Base-by-base conservation (phyloP, 768 basidiomycete genomes). In the Dictyophora rubrovolvata region DNA sequence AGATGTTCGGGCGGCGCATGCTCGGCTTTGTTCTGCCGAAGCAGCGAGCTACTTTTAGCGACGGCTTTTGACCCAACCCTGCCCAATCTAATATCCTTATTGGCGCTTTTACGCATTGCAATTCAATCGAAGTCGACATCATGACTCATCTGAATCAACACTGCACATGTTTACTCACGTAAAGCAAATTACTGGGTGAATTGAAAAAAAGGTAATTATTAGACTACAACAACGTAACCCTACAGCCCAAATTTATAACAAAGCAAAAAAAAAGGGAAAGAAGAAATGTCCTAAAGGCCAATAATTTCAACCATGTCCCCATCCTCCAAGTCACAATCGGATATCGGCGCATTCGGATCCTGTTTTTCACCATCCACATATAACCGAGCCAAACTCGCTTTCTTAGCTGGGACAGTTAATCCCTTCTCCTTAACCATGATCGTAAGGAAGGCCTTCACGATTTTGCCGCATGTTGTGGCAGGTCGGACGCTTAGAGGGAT, bases 241-340 rank as follows among this genome's bases (percentile, higher is more conserved):
- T 3, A 7, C n/a, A 42, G 10, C 42, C 42, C 11, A 42, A 42
- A 14, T 14, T 4, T 4, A 42, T 42, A 12, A 42, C 42, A 12
- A 42, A 42, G 42, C 48, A 48, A 9, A 20, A 34, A 22, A 51
- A 22, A 34, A 54, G 53, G 53, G 21, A 17, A 7, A 54, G 18
- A 54, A 54, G 28, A 34, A 10, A 23, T 7, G 9, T 4, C 11
- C 69, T 62, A 78, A 34, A 88, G 64, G 16, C 83, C 87, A 60
- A 82, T 77, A 37, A 91, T 79, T 59, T 92, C 89, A 18, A 91
- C 79, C 73, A 83, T 67, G 69, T 92, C 89, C 0, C 87, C 89
- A 62, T 92, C 87, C 63, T 90, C 89, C 61, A 90, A 63, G 60
- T 87, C 88, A 18, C 79, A 77, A 14, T 81, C 79, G 11, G 84